Base-by-base conservation (phyloP, 495 filamentous ascomycete species). In the Neurospora terricola region DNA sequence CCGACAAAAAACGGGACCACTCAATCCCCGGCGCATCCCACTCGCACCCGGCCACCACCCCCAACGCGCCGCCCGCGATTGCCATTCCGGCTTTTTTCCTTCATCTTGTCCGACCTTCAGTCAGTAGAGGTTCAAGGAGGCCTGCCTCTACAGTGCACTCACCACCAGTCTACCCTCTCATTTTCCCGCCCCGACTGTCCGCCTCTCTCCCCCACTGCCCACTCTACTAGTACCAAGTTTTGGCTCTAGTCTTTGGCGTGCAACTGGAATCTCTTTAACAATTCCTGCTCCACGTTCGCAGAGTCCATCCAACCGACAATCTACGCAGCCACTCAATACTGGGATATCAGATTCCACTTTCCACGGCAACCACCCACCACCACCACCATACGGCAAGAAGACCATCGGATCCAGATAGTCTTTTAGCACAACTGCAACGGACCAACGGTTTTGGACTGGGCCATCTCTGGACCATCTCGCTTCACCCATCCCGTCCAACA, bases 1-100 rank as follows among this genome's bases (percentile, higher is more conserved):
- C 80, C 80, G 79, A 77, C 80, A 79, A 78, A 76, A 81, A 76
- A 77, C 78, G 73, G 79, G 79, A 79, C 80, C 54, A 80, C 84
- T 81, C 83, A 78, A 80, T 81, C 81, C 76, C 77, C 75, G 76
- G 77, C 76, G 72, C 80, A 77, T 76, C 76, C 73, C 76, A 71
- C 66, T 36, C 72, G 69, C 73, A 74, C 76, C 73, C 70, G 73
- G 72, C 78, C 76, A 80, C 77, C 76, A 71, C 42, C 69, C 70
- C 71, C 71, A 75, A 75, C 75, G 75, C 69, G 71, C 71, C 71
- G 72, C 71, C 75, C 74, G 77, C 73, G 75, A 21, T 73, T 69
- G 72, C 76, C 74, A 75, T 76, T 74, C 77, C 27, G 54, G 54
- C 54, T 34, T 66, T 66, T 66, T 66, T 34, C 54, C 54, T 66